Base-by-base conservation (phyloP, 176 grass and related monocot genomes). In the Hyparrhenia diplandra region DNA sequence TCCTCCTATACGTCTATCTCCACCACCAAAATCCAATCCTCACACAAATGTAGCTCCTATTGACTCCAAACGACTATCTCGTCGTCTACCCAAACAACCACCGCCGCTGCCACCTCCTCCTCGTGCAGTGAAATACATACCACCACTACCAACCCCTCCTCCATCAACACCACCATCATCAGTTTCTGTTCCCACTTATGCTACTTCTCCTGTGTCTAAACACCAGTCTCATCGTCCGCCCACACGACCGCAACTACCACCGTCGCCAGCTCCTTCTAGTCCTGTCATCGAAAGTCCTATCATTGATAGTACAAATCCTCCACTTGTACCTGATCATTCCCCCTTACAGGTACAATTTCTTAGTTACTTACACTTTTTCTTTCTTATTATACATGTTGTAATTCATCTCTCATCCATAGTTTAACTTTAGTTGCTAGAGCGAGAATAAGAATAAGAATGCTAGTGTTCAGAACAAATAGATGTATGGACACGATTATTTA, bases 391-490 rank as follows among this genome's bases (percentile, higher is more conserved):
- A 32, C 32, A 32, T 32, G n/a, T n/a, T n/a, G n/a, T n/a, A 11
- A 13, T 39, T 12, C 9, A 67, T 39, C 18, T 4, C 1, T 1
- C 4, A 5, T 21, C 18, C 30, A 66, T 36, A 10, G 6, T 46
- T 0, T 5, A n/a, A n/a, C n/a, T n/a, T n/a, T n/a, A 46, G 13
- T 13, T 46, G 0, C 10, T 16, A 46, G 1, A 5, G 13, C 4
- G 13, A 46, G 43, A 46, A 46, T 46, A 46, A 46, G 6, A 39
- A 7, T 39, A 39, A 32, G 32, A 2, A 4, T 32, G 2, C 4
- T n/a, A 55, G 7, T 55, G 6, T 10, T 21, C 2, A 55, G 20
- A 2, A 20, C 18, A 6, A 46, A 46, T 40, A 40, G 1, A 13
- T 43, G 3, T 32, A 32, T 32, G 32, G 32, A 4, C 32, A 32